phyloP scores from a whole-genome alignment of 2,329 filamentous ascomycete species.

The Thelonectria blattea region DNA sequence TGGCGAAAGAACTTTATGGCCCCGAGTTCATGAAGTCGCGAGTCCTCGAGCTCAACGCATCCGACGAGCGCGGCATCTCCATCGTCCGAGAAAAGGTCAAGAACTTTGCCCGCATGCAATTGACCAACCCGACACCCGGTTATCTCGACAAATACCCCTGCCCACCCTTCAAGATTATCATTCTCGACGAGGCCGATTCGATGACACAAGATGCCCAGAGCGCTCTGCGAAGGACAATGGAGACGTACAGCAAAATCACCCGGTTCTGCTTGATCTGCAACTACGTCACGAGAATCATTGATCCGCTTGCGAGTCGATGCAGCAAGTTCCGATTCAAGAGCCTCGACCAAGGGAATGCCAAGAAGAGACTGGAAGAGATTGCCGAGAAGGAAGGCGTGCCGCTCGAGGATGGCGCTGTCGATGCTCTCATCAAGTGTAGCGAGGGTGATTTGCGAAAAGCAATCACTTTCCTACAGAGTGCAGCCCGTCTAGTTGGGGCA shows the following conservation, averaged over 20 bases:
- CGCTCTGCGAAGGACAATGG: slow-evolving; percentile 93
- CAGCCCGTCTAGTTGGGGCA: slow-evolving; percentile 84
- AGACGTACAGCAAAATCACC: slow-evolving; percentile 96
- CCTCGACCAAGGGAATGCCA: slow-evolving; percentile 84
- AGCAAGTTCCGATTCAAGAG: slow-evolving; percentile 99
- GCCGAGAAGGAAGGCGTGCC: slow-evolving; percentile 77
- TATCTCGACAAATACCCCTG: slow-evolving; percentile 81
- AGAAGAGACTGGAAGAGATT: slow-evolving; percentile 80
- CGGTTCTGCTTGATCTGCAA: slow-evolving; percentile 98
- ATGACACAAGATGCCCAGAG: slow-evolving; percentile 99
- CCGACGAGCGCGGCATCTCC: slow-evolving; percentile 95
- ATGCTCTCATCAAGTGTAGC: slow-evolving; percentile 83
- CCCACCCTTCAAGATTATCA: slow-evolving; percentile 98
- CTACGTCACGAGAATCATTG: slow-evolving; percentile 97
- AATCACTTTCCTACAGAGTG: slow-evolving; percentile 94
- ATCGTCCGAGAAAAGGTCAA: slow-evolving; percentile 99
- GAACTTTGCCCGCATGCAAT: slow-evolving; percentile 94
- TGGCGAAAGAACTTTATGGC: slow-evolving; percentile 96
- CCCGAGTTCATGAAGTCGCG: slow-evolving; percentile 91
- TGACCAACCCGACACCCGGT: slow-evolving; percentile 78
- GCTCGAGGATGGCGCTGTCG: slow-evolving; percentile 79
- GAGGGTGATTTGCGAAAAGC: slow-evolving; percentile 96
- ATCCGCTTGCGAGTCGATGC: slow-evolving; percentile 90
- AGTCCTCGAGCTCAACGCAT: slow-evolving; percentile 98
- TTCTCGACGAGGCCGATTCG: slow-evolving; percentile 96